Conservation (phyloP, 352 stramenopile species). For the Phytophthora multivora region DNA sequence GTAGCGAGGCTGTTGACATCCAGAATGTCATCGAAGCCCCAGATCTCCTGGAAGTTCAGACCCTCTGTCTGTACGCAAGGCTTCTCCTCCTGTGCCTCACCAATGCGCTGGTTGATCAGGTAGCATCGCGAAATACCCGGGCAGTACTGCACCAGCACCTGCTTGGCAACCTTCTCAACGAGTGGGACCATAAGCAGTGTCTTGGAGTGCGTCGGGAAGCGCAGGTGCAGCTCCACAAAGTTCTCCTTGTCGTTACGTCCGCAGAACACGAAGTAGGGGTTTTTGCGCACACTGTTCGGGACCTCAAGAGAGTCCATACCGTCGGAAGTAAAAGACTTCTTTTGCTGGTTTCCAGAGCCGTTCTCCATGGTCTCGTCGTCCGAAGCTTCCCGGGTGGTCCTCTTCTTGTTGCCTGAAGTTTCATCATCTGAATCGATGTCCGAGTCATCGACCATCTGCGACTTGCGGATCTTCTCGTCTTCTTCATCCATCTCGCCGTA, state of each 20-base stretch:
- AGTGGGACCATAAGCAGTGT: constrained; percentile 90
- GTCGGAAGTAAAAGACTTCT: constrained; percentile 51
- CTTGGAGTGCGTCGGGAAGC: constrained; percentile 89
- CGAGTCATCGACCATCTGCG: constrained; percentile 62
- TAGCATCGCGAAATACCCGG: constrained; percentile 90
- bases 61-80: constrained; percentile 94
- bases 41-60: constrained; percentile 99
- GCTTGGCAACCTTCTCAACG: constrained; percentile 84
- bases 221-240: constrained; percentile 85
- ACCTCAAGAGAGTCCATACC: constrained; percentile 81
- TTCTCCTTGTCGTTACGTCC: constrained; percentile 80
- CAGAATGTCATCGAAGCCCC: constrained; percentile 91
- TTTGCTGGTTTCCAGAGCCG: constrained; percentile 25
- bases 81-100: constrained; percentile 78
- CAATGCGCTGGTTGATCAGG: constrained; percentile 88
- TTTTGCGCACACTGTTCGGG: constrained; percentile 79
- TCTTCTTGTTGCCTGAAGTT: constrained; percentile 40
- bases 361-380: constrained; percentile 54
- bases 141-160: constrained; percentile 88
- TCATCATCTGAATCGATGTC: constrained; percentile 67
- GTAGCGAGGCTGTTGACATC: constrained; percentile 96
- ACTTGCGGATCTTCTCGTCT: constrained; percentile 85
- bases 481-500: constrained; percentile 96
- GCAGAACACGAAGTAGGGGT: constrained; percentile 87
- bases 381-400: constrained; percentile 22